These are phyloP conservation scores for Solanum arcanum DNA, from an alignment of 257 asterid species.

Conservation along the genomic window DNA sequence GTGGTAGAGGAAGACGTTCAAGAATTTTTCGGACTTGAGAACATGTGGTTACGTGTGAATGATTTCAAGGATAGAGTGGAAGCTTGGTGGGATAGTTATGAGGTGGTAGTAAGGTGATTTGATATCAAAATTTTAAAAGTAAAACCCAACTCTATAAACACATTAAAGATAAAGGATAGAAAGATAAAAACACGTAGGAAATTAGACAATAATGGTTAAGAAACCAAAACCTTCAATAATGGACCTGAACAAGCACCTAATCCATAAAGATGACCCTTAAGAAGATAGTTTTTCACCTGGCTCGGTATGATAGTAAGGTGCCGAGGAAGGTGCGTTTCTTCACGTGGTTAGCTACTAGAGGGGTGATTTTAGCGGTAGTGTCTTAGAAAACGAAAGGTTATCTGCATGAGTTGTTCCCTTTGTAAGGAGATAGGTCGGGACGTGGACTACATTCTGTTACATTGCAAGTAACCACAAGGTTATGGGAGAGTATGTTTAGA, in stretches of 20 bases:
- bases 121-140: too few relatives aligned
- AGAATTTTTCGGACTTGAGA: background rate
- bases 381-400: background rate
- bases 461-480: background rate
- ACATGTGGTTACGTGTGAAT: background rate
- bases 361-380: background rate
- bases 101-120: background rate
- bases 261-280: background rate
- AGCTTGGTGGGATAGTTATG: background rate
- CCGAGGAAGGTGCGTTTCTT: background rate
- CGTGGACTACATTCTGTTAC: background rate
- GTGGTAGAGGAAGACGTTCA: background rate
- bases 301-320: background rate
- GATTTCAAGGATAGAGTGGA: background rate
- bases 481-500: background rate
- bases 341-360: background rate
- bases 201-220: background rate
- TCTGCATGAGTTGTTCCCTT: background rate
- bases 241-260: background rate
- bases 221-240: background rate
- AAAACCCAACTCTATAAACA: background rate
- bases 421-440: background rate
- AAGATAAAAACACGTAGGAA: background rate
- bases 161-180: background rate
- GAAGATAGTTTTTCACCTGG: background rate